A percentile compares a stretch with the other conserved stretches of the same genome.
Evolutionary conservation across 2,329 filamentous ascomycete genomes (phyloP).

Genomic region (Neopestalotiopsis sp.): DNA sequence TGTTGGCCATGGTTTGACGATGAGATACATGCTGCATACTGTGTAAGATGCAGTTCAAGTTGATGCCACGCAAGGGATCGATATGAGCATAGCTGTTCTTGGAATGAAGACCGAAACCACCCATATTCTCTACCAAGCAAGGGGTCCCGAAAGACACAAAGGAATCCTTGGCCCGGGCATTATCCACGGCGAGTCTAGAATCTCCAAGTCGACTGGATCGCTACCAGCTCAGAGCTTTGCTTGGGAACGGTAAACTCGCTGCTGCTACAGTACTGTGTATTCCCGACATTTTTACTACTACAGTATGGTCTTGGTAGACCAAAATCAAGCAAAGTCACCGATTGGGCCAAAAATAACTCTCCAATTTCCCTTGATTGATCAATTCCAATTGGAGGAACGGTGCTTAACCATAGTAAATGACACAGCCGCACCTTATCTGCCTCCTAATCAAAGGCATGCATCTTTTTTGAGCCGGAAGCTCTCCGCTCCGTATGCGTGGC

Average conservation of each 20-base stretch:
- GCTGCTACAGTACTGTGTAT: too few relatives aligned
- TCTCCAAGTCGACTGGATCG: neutral
- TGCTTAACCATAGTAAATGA: neutral
- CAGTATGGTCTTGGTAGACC: too few relatives aligned
- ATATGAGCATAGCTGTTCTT: neutral
- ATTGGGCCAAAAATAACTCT: neutral
- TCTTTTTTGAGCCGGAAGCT: neutral
- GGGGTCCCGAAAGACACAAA: neutral
- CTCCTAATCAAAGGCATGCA: neutral
- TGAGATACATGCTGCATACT: neutral
- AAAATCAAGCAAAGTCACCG: neutral
- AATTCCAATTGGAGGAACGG: neutral
- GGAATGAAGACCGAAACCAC: neutral
- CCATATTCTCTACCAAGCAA: neutral
- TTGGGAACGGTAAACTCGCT: neutral
- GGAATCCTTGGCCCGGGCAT: neutral
- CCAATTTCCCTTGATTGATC: neutral
- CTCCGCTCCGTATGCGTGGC: neutral
- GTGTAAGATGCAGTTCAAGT: neutral
- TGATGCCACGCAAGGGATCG: neutral
- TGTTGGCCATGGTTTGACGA: neutral
- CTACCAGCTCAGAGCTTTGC: neutral
- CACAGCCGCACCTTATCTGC: neutral
- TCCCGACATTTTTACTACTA: too few relatives aligned
- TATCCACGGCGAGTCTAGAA: neutral